Percentiles rank a stretch among this genome's conserved stretches.
Evolutionary conservation across 768 basidiomycete genomes (phyloP).

Genomic region (Pleurotus djamor): DNA sequence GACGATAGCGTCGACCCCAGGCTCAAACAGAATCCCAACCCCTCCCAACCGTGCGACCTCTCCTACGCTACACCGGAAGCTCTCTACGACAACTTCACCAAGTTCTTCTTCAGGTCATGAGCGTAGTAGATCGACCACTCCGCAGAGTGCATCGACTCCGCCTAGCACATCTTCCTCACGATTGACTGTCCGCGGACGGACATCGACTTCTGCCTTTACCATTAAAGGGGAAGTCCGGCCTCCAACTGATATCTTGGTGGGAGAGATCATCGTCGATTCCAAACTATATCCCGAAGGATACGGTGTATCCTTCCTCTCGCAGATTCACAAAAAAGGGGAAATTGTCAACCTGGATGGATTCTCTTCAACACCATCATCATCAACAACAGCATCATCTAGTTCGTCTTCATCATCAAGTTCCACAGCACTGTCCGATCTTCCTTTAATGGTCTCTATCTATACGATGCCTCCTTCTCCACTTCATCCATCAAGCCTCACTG

Average conservation of each 20-base stretch:
- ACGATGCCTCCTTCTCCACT: constrained; percentile 82
- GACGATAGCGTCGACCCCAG: constrained; percentile 1
- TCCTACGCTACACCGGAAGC: not conserved
- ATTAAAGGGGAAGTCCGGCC: constrained; percentile 58
- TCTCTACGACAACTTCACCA: not conserved
- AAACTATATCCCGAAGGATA: constrained; percentile 82
- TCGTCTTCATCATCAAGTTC: not conserved
- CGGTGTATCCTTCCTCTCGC: constrained; percentile 44
- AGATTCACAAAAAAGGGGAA: constrained; percentile 24
- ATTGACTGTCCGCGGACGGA: constrained; percentile 26
- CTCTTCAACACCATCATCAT: constrained; percentile 11
- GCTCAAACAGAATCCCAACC: not conserved
- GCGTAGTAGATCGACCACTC: not conserved
- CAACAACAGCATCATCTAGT: not conserved
- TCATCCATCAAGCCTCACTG: constrained; percentile 64
- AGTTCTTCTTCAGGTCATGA: not conserved
- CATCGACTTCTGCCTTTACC: constrained; percentile 60
- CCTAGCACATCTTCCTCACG: constrained; percentile 1
- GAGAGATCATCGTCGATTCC: constrained; percentile 79
- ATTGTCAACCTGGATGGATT: constrained; percentile 2
- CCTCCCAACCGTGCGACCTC: not conserved
- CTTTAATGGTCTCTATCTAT: constrained; percentile 25
- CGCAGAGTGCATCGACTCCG: not conserved
- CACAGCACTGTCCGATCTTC: not conserved
- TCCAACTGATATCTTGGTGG: constrained; percentile 69